Base-by-base conservation (phyloP, 352 stramenopile genomes). In the Pythium dissimile region DNA sequence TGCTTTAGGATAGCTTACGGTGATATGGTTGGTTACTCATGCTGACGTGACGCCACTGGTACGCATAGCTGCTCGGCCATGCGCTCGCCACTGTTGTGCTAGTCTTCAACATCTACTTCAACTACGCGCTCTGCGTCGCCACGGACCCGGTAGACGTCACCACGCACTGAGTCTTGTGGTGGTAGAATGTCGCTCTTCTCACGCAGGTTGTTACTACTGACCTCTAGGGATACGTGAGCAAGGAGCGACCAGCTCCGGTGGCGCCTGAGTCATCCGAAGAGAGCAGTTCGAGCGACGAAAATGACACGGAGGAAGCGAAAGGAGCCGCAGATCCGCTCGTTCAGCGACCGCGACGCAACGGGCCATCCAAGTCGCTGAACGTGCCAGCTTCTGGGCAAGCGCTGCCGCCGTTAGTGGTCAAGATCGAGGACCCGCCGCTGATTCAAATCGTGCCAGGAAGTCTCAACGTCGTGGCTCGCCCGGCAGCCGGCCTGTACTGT, bases 81-180 rank as follows among this genome's bases (percentile, higher is more conserved):
- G 49, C 47, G 21, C 20, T 54, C 8, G 21, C 58, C 9, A 47
- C 49, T 21, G 46, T 57, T 5, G 31, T 23, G 11, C 43, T 64
- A 37, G 42, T 60, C 23, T 69, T 64, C 48, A 72, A 72, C 31
- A 63, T 74, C 49, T 64, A 74, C 39, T 74, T 74, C 62, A 77
- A 77, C 42, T 77, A 77, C 52, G 63, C 63, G 24, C 51, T 77
- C 18, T 74, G 69, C 45, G 52, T 77, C 18, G 58, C 58, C 9
- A 77, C 66, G 8, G 58, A 77, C 27, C 69, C 69, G 16, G 69
- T 71, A 39, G n/a, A n/a, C n/a, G n/a, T n/a, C n/a, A n/a, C n/a
- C n/a, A n/a, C n/a, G n/a, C n/a, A n/a, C n/a, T n/a, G n/a, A n/a
- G n/a, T n/a, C n/a, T n/a, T n/a, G n/a, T n/a, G n/a, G n/a, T n/a